Conservation (phyloP, 179 eudicot genomes). For the Carnegiea gigantea region DNA sequence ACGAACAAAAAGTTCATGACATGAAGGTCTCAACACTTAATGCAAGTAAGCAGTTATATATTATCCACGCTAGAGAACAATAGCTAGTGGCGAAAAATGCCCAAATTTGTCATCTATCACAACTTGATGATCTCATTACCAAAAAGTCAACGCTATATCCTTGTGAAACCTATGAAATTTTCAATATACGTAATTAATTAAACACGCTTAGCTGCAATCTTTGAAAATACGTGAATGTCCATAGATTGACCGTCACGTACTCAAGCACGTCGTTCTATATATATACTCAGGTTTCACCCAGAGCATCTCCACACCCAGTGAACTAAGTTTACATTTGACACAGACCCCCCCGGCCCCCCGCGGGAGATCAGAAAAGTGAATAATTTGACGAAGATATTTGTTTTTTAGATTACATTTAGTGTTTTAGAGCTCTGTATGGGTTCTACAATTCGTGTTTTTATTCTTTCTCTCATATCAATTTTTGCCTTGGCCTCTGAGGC, state of each 20-base stretch:
- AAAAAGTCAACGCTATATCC: neutral
- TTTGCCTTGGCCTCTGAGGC: conserved; percentile 27
- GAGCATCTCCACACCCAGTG: neutral
- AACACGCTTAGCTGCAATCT: conserved; percentile 18
- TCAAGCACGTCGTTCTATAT: conserved; percentile 15
- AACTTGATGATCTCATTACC: neutral
- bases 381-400: too few species aligned
- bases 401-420: neutral
- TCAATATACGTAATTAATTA: neutral
- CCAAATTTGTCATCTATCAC: neutral
- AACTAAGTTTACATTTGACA: neutral
- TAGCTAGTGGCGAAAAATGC: too few species aligned
- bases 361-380: too few species aligned
- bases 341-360: neutral
- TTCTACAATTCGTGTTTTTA: neutral
- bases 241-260: neutral
- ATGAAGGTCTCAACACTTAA: too few species aligned
- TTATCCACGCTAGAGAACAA: neutral
- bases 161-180: neutral
- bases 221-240: conserved; percentile 14
- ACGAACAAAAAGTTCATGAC: too few species aligned
- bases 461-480: conserved; percentile 16
- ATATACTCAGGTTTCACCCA: neutral
- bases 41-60: neutral
- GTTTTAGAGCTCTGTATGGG: conserved; percentile 8